Evolutionary conservation across 805 yeast genomes (phyloP), one percentile per base, ranked within the genome.

Genomic region (Candida qinlingensis): DNA sequence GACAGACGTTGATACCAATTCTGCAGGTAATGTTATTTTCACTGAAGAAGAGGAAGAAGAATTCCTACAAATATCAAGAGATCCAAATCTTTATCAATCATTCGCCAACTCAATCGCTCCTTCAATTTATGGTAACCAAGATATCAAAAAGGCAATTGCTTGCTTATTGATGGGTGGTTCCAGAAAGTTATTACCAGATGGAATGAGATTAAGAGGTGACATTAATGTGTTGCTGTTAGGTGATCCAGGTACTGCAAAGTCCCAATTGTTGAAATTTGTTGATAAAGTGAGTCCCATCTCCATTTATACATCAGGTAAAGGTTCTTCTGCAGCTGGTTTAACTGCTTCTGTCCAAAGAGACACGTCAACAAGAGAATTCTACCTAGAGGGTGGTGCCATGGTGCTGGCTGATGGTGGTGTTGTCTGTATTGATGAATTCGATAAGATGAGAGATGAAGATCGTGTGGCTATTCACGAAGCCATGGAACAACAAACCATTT

Each of bases 391-490:
- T 51, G 99, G 99, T 69, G 99, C 99, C 7, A 91, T 94, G 97
- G 99, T 94, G n/a, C 73, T 94, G 44, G 99, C 99, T 0, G 99
- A 94, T 70, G 98, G 98, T 37, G 99, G 99, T 56, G 97, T 94
- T 44, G 97, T 92, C 42, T 94, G 98, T 76, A 94, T 94, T 62
- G 99, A 94, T 73, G 99, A 94, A 76, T 94, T 94, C 64, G 99
- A 94, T 68, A 94, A 94, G 74, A 94, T 94, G 99, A 78, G 98
- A 65, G 99, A 94, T 62, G 98, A 94, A 65, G 99, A 94, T 68
- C 79, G 99, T 64, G 98, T 94, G 37, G 98, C 99, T 0, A 94
- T 94, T 57, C 99, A 94, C 68, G 99, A 94, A 74, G 99, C 99
- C 10, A 94, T 94, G 99, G 99, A 94, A 72, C 99, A 94, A 69